phyloP scores from a whole-genome alignment of 345 rosid genomes.

The Melaleuca quinquenervia region DNA sequence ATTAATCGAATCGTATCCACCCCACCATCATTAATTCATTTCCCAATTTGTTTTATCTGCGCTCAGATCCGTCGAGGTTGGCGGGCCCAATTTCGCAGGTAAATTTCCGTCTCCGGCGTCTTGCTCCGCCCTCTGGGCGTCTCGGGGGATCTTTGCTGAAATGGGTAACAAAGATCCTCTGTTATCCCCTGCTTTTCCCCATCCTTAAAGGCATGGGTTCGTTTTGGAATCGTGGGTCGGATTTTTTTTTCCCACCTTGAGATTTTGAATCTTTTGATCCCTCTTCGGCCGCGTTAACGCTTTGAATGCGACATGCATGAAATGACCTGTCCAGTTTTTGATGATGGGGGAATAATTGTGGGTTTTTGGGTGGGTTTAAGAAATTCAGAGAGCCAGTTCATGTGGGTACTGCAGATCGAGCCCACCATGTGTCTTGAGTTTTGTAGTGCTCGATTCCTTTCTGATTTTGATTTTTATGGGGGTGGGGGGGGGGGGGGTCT shows the following conservation, averaged over 20 bases:
- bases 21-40: background rate
- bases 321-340: background rate
- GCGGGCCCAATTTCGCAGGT: slow-evolving; percentile 1
- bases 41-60: background rate
- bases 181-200: background rate
- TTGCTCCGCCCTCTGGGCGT: background rate
- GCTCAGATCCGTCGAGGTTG: background rate
- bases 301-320: background rate
- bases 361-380: too few relatives aligned
- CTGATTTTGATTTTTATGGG: background rate
- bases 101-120: background rate
- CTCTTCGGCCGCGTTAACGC: background rate
- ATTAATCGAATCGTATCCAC: background rate
- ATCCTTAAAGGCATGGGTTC: background rate
- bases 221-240: background rate
- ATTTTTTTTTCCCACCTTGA: background rate
- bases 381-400: background rate
- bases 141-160: background rate
- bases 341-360: background rate
- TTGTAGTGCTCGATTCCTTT: background rate
- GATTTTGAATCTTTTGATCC: background rate
- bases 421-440: background rate
- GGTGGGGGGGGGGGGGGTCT: background rate
- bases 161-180: background rate
- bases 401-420: background rate